Base-by-base conservation (phyloP, 352 stramenopile genomes). In the Thraustochytrium striatum region DNA sequence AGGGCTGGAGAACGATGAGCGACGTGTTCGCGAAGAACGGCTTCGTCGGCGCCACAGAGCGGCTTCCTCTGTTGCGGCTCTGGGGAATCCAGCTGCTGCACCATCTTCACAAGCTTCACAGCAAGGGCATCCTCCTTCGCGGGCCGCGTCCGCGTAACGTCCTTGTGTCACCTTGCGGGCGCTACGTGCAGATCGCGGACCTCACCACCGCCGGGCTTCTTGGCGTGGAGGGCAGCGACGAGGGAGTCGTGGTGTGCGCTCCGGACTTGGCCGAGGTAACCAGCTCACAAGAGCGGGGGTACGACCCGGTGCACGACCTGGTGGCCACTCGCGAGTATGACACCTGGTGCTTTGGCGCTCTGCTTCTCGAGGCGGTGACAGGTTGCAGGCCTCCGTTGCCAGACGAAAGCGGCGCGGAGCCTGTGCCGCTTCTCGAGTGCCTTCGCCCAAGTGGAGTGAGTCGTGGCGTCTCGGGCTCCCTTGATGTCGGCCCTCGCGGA, bases 61-160 rank as follows among this genome's bases (percentile, higher is more conserved):
- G 13, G 11, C 0, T 35, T 13, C 50, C 35, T 3, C 52, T 79
- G 0, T 13, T 79, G 21, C 8, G 33, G 8, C 39, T 55, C 1
- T 79, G 69, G 69, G n/a, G 7, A 3, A 16, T 9, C 5, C 69
- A 79, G 36, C 52, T 79, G 3, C 33, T 79, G 19, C 7, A 39
- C 52, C 68, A 65, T 55, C 28, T 73, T 28, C 21, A 47, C 9
- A 28, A 19, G 3, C n/a, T 79, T 3, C 69, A 79, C 30, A 28
- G 25, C 35, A 62, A 79, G 30, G 69, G 69, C 30, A 69, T 79
- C 55, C 11, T 79, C 3, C 43, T 79, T 3, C 69, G 69, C 50
- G 69, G 69, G 0, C 69, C 69, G n/a, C 50, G 69, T 0, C 69
- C 69, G 11, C 44, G 69, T 8, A 47, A 79, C 28, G 30, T 79